Evolutionary conservation across 2,329 filamentous ascomycete genomes (phyloP).

Genomic region (Thelonectria blattea): DNA sequence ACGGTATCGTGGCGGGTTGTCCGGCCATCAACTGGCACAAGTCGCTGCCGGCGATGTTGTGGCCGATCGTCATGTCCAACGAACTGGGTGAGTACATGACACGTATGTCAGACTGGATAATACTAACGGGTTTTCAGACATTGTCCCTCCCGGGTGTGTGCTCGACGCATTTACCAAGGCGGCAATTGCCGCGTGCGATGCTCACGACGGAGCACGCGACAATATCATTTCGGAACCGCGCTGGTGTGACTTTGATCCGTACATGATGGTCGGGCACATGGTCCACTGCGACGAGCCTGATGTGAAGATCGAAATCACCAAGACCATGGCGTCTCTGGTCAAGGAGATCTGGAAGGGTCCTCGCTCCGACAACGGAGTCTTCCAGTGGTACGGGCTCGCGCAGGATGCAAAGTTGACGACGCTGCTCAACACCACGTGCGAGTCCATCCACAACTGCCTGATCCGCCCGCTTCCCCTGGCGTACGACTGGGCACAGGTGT

Average conservation of each 20-base stretch:
- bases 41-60: conserved; percentile 24
- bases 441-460: not conserved
- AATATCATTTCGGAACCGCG: conserved; percentile 29
- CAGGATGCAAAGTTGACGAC: not conserved
- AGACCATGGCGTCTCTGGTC: conserved; percentile 14
- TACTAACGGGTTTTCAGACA: not conserved
- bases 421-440: conserved; percentile 21
- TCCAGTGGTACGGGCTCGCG: conserved; percentile 24
- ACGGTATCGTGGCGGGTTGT: conserved; percentile 57
- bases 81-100: not conserved
- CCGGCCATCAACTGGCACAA: conserved; percentile 50
- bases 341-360: conserved; percentile 20
- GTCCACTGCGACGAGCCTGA: conserved; percentile 19
- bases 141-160: conserved; percentile 43
- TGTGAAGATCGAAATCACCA: conserved; percentile 6
- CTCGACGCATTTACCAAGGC: conserved; percentile 42
- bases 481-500: conserved; percentile 11
- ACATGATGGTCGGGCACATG: conserved; percentile 20
- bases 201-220: conserved; percentile 33
- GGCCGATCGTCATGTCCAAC: conserved; percentile 36
- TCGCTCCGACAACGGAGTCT: conserved; percentile 12
- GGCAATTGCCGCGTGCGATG: conserved; percentile 44
- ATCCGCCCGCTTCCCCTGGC: conserved; percentile 16
- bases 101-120: rapidly evolving
- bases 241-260: conserved; percentile 31